These are phyloP conservation scores for Cucurbita moschata DNA, from an alignment of 306 rosid genomes.

Conservation along the genomic window DNA sequence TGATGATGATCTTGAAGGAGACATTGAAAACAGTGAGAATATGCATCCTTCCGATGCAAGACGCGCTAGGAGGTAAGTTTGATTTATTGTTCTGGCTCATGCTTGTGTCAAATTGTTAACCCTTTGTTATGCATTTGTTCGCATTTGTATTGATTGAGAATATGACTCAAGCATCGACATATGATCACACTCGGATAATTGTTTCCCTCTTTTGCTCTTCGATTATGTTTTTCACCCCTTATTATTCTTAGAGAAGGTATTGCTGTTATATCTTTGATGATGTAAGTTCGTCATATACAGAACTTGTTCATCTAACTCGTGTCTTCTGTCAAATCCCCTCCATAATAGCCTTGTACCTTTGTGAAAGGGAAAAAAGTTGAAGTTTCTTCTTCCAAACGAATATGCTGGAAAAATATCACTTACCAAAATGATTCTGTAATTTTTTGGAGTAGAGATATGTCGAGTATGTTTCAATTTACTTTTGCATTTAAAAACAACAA, in stretches of 20 bases:
- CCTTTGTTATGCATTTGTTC: not conserved
- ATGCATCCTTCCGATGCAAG: constrained; percentile 38
- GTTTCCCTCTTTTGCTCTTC: not conserved
- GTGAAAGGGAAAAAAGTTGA: not conserved
- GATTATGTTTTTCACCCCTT: not conserved
- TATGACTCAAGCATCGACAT: not conserved
- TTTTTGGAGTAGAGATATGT: not conserved
- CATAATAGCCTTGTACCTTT: not conserved
- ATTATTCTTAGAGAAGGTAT: not conserved
- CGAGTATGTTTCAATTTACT: not conserved
- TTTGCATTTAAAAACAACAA: not conserved
- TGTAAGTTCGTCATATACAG: not conserved
- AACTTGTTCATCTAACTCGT: not conserved
- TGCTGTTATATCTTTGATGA: not conserved
- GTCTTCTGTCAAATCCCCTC: not conserved
- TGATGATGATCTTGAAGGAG: constrained; percentile 47
- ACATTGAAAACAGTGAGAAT: constrained; percentile 30
- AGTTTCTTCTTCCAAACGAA: not conserved
- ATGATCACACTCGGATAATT: not conserved
- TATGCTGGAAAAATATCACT: not conserved
- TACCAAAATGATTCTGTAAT: not conserved
- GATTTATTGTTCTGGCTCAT: not conserved
- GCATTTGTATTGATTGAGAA: not conserved
- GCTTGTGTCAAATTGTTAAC: not conserved
- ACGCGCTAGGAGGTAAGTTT: constrained; percentile 40